Percentiles rank a stretch among this genome's conserved stretches.
These are phyloP conservation scores for Crataegus laevigata DNA, from an alignment of 306 rosid genomes.

Conservation along the genomic window DNA sequence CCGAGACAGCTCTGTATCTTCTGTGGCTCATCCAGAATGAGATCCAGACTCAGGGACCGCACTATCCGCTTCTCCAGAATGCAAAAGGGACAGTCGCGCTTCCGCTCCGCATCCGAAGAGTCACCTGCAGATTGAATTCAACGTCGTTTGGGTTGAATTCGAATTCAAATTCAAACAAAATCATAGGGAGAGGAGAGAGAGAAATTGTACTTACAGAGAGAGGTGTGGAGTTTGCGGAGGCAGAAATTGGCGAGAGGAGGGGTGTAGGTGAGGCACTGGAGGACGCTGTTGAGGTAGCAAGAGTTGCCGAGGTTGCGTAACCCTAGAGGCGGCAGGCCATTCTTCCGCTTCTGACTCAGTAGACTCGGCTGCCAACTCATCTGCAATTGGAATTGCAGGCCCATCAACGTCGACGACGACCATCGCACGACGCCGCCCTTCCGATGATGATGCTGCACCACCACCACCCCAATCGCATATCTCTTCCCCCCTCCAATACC, in stretches of 20 bases:
- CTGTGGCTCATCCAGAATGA: constrained; percentile 51
- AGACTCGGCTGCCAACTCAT: constrained; percentile 98
- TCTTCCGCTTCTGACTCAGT: constrained; percentile 73
- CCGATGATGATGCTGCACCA: constrained; percentile 27
- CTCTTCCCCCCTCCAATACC: constrained; percentile 10
- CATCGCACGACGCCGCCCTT: constrained; percentile 61
- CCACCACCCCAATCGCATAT: constrained; percentile 69
- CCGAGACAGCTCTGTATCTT: constrained; percentile 71
- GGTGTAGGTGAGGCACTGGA: constrained; percentile 97
- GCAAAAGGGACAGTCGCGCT: constrained; percentile 85
- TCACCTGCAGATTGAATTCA: constrained; percentile 43
- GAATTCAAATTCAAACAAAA: background rate
- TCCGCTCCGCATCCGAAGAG: constrained; percentile 41
- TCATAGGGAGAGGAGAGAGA: background rate
- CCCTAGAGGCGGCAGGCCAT: constrained; percentile 80
- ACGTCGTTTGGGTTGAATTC: background rate
- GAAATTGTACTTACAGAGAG: constrained; percentile 38
- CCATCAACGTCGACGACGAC: constrained; percentile 65
- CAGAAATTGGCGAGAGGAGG: constrained; percentile 99
- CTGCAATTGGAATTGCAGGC: constrained; percentile 58
- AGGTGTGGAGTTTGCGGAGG: constrained; percentile 70
- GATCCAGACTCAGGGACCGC: constrained; percentile 65
- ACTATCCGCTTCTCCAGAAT: constrained; percentile 75
- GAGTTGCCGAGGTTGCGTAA: constrained; percentile 92
- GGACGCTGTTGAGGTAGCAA: constrained; percentile 97